Conservation (phyloP, 2,329 filamentous ascomycete genomes). For the Neofusicoccum parvum region DNA sequence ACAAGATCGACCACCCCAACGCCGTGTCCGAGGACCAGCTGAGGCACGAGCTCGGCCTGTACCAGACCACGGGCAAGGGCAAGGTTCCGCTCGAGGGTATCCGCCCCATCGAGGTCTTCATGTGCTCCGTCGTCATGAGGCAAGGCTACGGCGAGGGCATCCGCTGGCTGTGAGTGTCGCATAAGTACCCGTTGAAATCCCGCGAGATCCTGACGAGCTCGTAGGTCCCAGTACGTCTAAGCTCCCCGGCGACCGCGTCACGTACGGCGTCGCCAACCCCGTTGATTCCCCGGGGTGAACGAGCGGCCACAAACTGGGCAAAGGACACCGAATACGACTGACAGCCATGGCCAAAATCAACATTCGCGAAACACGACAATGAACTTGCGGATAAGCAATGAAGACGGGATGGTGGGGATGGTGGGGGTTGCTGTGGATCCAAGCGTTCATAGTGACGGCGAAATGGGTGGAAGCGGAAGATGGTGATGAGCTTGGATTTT, state of each 20-base stretch:
- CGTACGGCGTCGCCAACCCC: not conserved
- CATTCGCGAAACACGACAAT: too few relatives aligned
- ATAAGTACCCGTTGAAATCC: not conserved
- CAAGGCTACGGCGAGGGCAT: slow-evolving; percentile 66
- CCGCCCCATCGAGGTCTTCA: slow-evolving; percentile 90
- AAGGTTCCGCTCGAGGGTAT: slow-evolving; percentile 92
- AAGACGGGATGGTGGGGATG: too few relatives aligned
- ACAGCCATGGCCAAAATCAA: too few relatives aligned
- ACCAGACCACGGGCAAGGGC: slow-evolving; percentile 95
- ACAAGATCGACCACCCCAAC: slow-evolving; percentile 99
- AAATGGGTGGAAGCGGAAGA: not conserved
- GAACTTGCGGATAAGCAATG: too few relatives aligned
- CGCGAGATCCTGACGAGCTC: not conserved
- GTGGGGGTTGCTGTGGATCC: too few relatives aligned
- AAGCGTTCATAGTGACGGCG: too few relatives aligned
- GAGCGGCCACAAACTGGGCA: not conserved
- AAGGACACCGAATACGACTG: not conserved
- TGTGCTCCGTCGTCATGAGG: slow-evolving; percentile 98
- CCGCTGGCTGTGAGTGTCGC: slow-evolving; percentile 37
- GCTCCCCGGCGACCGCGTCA: not conserved
- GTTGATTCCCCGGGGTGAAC: not conserved
- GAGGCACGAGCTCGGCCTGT: slow-evolving; percentile 86
- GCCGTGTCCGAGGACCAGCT: slow-evolving; percentile 95
- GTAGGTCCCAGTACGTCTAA: slow-evolving; percentile 15
- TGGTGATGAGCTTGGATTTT: too few relatives aligned